These are phyloP conservation scores for Amaranthus tricolor DNA, from an alignment of 179 eudicot species.

Conservation along the genomic window DNA sequence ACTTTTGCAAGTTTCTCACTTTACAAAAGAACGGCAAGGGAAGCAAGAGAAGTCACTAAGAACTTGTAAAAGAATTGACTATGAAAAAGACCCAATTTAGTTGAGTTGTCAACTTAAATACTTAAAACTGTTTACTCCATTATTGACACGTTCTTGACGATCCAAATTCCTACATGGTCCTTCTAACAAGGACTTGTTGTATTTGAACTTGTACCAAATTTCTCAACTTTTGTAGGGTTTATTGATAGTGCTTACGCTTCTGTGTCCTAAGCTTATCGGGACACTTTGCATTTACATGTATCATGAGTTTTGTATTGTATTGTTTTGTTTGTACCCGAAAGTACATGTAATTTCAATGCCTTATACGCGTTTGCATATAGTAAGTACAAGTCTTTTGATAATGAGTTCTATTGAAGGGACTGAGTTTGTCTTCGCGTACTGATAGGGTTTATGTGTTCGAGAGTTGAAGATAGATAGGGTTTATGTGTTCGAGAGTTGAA, in stretches of 20 bases:
- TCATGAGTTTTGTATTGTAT: too few relatives aligned
- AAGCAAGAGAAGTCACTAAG: background rate
- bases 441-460: too few relatives aligned
- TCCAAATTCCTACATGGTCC: background rate
- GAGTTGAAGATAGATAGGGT: too few relatives aligned
- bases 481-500: too few relatives aligned
- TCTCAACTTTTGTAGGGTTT: background rate
- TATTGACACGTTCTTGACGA: conserved; percentile 8
- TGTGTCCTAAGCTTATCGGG: background rate
- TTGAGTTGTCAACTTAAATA: conserved; percentile 8
- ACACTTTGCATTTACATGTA: background rate
- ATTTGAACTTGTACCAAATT: background rate
- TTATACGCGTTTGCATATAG: background rate
- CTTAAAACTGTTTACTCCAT: background rate
- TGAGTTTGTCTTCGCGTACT: too few relatives aligned
- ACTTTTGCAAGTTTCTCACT: too few relatives aligned
- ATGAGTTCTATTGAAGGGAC: too few relatives aligned
- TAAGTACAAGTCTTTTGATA: background rate
- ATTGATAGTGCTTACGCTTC: conserved; percentile 2
- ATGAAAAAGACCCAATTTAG: conserved; percentile 2
- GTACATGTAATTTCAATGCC: background rate
- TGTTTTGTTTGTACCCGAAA: background rate
- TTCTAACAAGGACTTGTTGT: background rate
- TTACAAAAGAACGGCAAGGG: background rate
- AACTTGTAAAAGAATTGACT: background rate